phyloP scores from a whole-genome alignment of 2,329 filamentous ascomycete genomes.

The Ceratocystis papillata region DNA sequence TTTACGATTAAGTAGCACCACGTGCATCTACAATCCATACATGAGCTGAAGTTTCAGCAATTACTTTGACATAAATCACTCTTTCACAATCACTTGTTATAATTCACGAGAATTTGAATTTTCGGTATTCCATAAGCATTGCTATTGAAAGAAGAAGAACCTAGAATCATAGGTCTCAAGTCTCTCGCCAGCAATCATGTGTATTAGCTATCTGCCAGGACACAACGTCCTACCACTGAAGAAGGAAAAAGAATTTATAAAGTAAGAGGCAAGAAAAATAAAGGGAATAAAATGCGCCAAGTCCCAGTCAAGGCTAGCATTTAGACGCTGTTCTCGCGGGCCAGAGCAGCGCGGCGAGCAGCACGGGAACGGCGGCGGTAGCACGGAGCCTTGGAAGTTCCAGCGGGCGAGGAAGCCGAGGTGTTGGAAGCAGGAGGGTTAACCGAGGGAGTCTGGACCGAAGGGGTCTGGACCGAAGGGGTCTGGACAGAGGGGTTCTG shows the following conservation, averaged over 20 bases:
- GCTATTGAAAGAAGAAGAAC: background rate
- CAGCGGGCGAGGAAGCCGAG: slow-evolving; percentile 15
- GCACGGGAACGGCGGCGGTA: slow-evolving; percentile 24
- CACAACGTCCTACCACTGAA: background rate
- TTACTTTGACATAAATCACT: no score
- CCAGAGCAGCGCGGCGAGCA: slow-evolving; percentile 24
- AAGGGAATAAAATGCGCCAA: background rate
- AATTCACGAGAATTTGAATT: no score
- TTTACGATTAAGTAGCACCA: no score
- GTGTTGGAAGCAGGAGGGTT: slow-evolving; percentile 15
- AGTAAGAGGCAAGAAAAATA: background rate
- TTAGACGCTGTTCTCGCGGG: slow-evolving; percentile 2
- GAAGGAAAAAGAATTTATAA: background rate
- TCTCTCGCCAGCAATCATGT: background rate
- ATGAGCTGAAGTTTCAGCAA: no score
- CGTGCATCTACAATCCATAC: no score
- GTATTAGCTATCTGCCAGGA: background rate
- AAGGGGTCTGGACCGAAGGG: slow-evolving; percentile 17
- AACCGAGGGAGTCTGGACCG: slow-evolving; percentile 25
- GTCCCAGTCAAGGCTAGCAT: background rate
- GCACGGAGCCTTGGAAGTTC: slow-evolving; percentile 13
- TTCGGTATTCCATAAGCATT: background rate
- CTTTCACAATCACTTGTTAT: no score
- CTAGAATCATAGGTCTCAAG: background rate
- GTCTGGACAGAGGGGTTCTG: background rate